phyloP scores from a whole-genome alignment of 768 basidiomycete species.

The Boletus rufocinnamomeus region DNA sequence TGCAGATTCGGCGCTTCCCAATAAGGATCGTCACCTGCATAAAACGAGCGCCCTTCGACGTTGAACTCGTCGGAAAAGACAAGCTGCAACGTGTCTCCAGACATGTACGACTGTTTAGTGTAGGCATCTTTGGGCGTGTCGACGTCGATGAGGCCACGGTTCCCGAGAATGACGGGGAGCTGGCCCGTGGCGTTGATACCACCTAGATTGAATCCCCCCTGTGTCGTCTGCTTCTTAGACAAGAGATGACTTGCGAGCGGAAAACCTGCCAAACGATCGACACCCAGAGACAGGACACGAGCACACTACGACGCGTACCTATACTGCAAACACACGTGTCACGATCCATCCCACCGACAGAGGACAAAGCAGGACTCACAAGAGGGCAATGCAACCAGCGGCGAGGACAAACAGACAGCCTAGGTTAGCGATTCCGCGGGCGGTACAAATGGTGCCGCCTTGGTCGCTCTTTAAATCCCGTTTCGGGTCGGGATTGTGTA shows the following conservation, averaged over 20 bases:
- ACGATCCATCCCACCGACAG: not conserved
- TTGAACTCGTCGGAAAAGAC: constrained; percentile 88
- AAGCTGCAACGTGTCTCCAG: constrained; percentile 43
- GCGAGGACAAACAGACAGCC: constrained; percentile 65
- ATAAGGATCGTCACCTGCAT: constrained; percentile 68
- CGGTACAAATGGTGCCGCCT: constrained; percentile 60
- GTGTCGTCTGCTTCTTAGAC: constrained; percentile 40
- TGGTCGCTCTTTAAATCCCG: constrained; percentile 55
- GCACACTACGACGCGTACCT: constrained; percentile 8
- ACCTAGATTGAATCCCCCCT: constrained; percentile 69
- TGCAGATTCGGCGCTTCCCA: constrained; percentile 58
- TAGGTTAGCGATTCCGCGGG: constrained; percentile 64
- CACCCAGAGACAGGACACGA: not conserved
- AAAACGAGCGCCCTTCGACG: constrained; percentile 66
- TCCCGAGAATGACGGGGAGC: constrained; percentile 43
- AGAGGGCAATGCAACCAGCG: constrained; percentile 48
- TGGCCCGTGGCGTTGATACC: constrained; percentile 77
- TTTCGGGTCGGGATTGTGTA: constrained; percentile 64
- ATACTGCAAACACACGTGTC: constrained; percentile 10
- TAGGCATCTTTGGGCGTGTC: constrained; percentile 52
- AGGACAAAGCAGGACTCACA: constrained; percentile 44
- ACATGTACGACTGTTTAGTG: constrained; percentile 42
- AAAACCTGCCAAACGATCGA: constrained; percentile 37
- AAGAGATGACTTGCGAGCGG: constrained; percentile 52
- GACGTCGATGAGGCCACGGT: constrained; percentile 53